Base-by-base conservation (phyloP, 2,329 filamentous ascomycete genomes). In the Nemania serpens region DNA sequence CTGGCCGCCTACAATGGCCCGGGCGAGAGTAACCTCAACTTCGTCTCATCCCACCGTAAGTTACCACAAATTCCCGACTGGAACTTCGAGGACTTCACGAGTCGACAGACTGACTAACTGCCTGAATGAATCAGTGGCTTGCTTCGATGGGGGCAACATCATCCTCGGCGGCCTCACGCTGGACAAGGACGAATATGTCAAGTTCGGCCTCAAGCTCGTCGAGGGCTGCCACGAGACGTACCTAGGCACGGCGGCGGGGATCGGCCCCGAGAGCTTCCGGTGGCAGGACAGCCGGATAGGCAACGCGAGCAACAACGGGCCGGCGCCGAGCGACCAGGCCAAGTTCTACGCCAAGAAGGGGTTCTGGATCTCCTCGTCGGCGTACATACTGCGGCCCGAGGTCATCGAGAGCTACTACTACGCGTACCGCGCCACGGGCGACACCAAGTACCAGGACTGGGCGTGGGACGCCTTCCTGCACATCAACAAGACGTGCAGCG, bases 361-460 rank as follows among this genome's bases (percentile, higher is more conserved):
- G 3, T 96, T 91, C 79, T 96, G 87, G 76, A 88, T 92, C 71
- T 81, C 76, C 0, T 77, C 79, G 43, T 70, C 77, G 0, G 70
- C 75, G 6, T 96, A 96, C 74, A 78, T 88, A 9, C 82, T 96
- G 33, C 84, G 92, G 0, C 89, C 91, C 0, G 92, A 96, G 76
- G 91, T 93, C 3, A 82, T 96, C 36, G 92, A 96, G 78, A 90
- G 86, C 67, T 88, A 88, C 74, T 96, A 96, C 81, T 95, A 96
- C 75, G 91, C 92, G 2, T 96, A 91, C 79, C 87, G 91, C 52
- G 84, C 89, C 0, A 96, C 92, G 0, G 88, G 89, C 3, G 83
- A 94, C 62, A 67, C 77, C 34, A 89, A 86, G 77, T 96, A 93
- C 75, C 89, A 91, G 73, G 88, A 94, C 61, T 93, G 90, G 88